Percentiles rank a stretch among this genome's conserved stretches.
Conservation (phyloP, 306 rosid species). For the Luffa acutangula region DNA sequence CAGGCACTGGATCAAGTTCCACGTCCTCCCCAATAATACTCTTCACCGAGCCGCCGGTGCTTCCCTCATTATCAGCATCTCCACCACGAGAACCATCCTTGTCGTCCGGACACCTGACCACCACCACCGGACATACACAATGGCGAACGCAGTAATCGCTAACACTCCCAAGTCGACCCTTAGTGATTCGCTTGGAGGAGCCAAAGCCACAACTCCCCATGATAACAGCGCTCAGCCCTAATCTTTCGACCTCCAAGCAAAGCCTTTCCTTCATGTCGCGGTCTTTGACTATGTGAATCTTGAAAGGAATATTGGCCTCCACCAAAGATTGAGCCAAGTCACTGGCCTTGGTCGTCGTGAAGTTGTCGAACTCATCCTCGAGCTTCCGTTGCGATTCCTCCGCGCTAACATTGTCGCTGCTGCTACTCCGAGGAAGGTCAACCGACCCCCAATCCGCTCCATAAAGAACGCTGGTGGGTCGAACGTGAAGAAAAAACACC, state of each 20-base stretch:
- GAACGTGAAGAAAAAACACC: slow-evolving; percentile 86
- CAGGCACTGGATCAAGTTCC: slow-evolving; percentile 74
- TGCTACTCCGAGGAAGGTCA: background rate
- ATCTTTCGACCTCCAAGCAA: slow-evolving; percentile 87
- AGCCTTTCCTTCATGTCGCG: slow-evolving; percentile 91
- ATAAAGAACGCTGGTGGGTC: slow-evolving; percentile 67
- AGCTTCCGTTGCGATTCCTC: slow-evolving; percentile 38
- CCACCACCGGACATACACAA: slow-evolving; percentile 86
- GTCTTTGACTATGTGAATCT: slow-evolving; percentile 83
- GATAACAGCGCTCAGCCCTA: slow-evolving; percentile 74
- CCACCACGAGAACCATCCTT: slow-evolving; percentile 14
- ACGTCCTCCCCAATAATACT: slow-evolving; percentile 24
- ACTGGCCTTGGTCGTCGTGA: slow-evolving; percentile 51
- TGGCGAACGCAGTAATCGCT: slow-evolving; percentile 86
- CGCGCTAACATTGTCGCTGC: background rate
- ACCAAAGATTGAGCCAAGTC: slow-evolving; percentile 59
- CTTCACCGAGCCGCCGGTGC: slow-evolving; percentile 3
- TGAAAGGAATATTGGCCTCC: slow-evolving; percentile 63
- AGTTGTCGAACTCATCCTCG: slow-evolving; percentile 65
- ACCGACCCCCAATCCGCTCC: slow-evolving; percentile 93
- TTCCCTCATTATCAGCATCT: slow-evolving; percentile 4
- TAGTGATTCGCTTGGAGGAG: slow-evolving; percentile 39
- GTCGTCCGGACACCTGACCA: slow-evolving; percentile 59
- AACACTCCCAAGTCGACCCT: slow-evolving; percentile 68
- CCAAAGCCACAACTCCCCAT: slow-evolving; percentile 96